Conservation (phyloP, 2,329 filamentous ascomycete genomes). For the Xylariaceae sp. region DNA sequence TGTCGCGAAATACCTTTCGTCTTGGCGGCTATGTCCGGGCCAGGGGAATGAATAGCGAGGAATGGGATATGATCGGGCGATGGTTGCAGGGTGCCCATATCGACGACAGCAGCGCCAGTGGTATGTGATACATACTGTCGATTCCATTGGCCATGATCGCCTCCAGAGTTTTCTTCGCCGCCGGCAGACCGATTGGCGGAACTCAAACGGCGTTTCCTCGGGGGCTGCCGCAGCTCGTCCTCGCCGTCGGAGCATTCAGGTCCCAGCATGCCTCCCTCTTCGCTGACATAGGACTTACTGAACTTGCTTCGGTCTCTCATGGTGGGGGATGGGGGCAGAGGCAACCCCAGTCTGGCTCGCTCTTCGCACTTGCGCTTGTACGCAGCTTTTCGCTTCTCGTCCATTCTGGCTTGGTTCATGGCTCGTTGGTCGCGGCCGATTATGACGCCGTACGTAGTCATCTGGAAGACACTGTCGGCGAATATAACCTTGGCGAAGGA, state of each 20-base stretch:
- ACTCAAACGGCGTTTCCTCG: constrained; percentile 44
- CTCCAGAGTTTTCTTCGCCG: constrained; percentile 38
- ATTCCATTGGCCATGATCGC: constrained; percentile 51
- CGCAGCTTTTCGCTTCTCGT: constrained; percentile 48
- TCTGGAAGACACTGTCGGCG: constrained; percentile 72
- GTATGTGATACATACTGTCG: constrained; percentile 61
- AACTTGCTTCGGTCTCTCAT: constrained; percentile 53
- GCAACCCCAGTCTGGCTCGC: constrained; percentile 47
- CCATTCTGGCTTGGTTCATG: constrained; percentile 51
- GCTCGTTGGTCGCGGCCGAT: constrained; percentile 69
- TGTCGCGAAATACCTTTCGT: constrained; percentile 73
- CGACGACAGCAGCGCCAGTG: constrained; percentile 56
- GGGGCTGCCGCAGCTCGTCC: constrained; percentile 42
- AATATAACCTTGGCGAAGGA: constrained; percentile 65
- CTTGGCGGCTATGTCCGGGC: constrained; percentile 56
- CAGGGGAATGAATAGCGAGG: constrained; percentile 70
- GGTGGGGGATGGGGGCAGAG: constrained; percentile 45
- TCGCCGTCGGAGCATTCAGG: constrained; percentile 57
- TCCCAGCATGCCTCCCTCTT: constrained; percentile 67
- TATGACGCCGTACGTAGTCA: constrained; percentile 71
- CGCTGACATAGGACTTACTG: constrained; percentile 65
- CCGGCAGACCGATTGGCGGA: constrained; percentile 42
- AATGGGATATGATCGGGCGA: constrained; percentile 62
- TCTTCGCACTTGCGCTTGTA: constrained; percentile 46
- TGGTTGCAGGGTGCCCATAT: constrained; percentile 58